Conservation (phyloP, 768 basidiomycete species). For the Cubamyces sp. region DNA sequence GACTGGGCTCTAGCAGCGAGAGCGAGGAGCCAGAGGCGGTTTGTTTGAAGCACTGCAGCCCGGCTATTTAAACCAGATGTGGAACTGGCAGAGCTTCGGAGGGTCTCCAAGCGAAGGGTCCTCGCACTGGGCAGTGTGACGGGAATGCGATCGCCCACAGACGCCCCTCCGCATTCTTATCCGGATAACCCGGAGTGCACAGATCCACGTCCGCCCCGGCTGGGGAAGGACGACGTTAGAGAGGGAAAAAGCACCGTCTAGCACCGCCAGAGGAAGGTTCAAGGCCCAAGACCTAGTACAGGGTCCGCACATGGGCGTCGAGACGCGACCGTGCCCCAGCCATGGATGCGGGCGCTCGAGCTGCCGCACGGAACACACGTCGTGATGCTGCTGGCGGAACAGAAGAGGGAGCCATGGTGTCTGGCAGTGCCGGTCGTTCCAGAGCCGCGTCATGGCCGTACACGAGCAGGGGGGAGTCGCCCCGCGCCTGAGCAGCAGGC, state of each 20-base stretch:
- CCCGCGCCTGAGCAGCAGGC: background rate
- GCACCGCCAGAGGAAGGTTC: background rate
- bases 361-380: slow-evolving; percentile 18
- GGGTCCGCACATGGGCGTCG: background rate
- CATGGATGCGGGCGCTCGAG: slow-evolving; percentile 10
- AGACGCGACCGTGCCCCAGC: slow-evolving; percentile 3
- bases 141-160: slow-evolving; percentile 12
- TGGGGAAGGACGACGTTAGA: slow-evolving; percentile 6
- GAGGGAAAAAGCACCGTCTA: slow-evolving; percentile 2
- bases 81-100: slow-evolving; percentile 10
- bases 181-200: slow-evolving; percentile 15
- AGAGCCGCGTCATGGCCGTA: slow-evolving; percentile 19
- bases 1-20: slow-evolving; percentile 2
- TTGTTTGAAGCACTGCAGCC: slow-evolving; percentile 15
- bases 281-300: background rate
- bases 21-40: slow-evolving; percentile 16
- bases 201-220: background rate
- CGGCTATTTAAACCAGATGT: slow-evolving; percentile 21
- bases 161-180: slow-evolving; percentile 13
- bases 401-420: slow-evolving; percentile 6
- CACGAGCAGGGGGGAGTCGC: slow-evolving; percentile 12
- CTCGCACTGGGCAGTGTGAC: background rate
- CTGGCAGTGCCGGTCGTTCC: slow-evolving; percentile 14
- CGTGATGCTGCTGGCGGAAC: slow-evolving; percentile 16
- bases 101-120: slow-evolving; percentile 13